phyloP scores from a whole-genome alignment of 371 early-diverging fungal species.

The Cokeromyces recurvatus region DNA sequence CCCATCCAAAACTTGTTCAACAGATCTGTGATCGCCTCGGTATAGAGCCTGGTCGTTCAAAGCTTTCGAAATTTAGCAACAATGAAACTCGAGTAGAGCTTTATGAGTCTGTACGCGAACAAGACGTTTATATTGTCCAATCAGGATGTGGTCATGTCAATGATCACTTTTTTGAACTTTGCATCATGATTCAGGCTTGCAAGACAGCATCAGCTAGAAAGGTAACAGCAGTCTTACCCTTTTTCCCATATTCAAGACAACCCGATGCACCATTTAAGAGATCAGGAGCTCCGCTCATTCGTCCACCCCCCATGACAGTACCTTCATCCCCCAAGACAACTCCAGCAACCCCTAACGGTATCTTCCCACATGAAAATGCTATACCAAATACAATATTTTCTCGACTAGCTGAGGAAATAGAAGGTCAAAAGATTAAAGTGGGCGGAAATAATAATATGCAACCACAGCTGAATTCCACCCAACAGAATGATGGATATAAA shows the following conservation, averaged over 20 bases:
- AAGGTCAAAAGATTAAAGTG: neutral
- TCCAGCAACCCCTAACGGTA: conserved; percentile 14
- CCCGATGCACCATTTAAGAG: conserved; percentile 67
- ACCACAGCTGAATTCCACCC: conserved; percentile 13
- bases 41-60: conserved; percentile 42
- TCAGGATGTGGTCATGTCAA: conserved; percentile 88
- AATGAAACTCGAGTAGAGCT: conserved; percentile 88
- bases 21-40: conserved; percentile 84
- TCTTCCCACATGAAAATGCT: conserved; percentile 6
- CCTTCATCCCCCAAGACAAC: conserved; percentile 24
- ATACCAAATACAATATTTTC: conserved; percentile 2
- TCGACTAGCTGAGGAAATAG: conserved; percentile 6
- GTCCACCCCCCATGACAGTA: conserved; percentile 36
- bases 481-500: conserved; percentile 29
- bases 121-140: conserved; percentile 90
- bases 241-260: conserved; percentile 93
- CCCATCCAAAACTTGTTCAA: conserved; percentile 78
- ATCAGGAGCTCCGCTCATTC: conserved; percentile 52
- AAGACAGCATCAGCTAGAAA: conserved; percentile 84
- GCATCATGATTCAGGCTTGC: conserved; percentile 82
- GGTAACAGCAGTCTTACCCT: conserved; percentile 90
- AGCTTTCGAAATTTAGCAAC: conserved; percentile 75
- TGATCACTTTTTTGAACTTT: conserved; percentile 75
- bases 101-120: conserved; percentile 83
- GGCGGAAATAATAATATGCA: neutral